A percentile compares a stretch with the other conserved stretches of the same genome.
Conservation (phyloP, 768 basidiomycete species). For the Agrocybe praecox region DNA sequence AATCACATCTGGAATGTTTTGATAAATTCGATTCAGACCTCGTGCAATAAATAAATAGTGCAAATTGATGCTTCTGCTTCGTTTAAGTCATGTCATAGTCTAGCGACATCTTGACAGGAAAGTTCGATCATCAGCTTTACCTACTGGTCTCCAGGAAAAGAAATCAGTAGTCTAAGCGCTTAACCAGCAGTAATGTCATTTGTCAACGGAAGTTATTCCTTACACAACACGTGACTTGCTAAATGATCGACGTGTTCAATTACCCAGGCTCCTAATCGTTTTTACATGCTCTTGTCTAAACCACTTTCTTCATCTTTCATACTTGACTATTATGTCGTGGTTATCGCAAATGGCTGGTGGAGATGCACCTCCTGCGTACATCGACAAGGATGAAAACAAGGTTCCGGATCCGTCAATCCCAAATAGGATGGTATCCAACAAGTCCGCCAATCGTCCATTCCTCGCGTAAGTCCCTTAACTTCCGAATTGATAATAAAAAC, state of each 20-base stretch:
- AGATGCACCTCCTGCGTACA: constrained; percentile 36
- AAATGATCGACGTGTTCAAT: neutral
- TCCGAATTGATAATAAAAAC: neutral
- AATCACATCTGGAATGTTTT: too few species aligned
- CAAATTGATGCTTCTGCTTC: too few species aligned
- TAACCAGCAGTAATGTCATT: too few species aligned
- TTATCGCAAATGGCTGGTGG: constrained; percentile 49
- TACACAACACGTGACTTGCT: neutral
- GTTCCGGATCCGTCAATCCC: constrained; percentile 66
- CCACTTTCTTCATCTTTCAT: neutral
- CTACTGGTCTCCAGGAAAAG: too few species aligned
- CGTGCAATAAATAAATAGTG: too few species aligned
- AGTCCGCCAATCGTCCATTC: constrained; percentile 85
- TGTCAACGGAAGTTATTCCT: too few species aligned
- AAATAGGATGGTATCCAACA: constrained; percentile 73
- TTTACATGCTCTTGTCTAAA: neutral
- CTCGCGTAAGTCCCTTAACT: constrained; percentile 53
- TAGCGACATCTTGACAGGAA: too few species aligned
- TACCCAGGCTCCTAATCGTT: neutral
- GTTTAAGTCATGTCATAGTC: too few species aligned
- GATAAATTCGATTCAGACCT: too few species aligned
- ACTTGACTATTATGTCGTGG: constrained; percentile 60
- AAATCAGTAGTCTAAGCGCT: too few species aligned
- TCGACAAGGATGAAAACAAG: constrained; percentile 43
- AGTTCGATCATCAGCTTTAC: too few species aligned